Evolutionary conservation across 805 yeast genomes (phyloP).

Genomic region (Ogataea pilisensis): DNA sequence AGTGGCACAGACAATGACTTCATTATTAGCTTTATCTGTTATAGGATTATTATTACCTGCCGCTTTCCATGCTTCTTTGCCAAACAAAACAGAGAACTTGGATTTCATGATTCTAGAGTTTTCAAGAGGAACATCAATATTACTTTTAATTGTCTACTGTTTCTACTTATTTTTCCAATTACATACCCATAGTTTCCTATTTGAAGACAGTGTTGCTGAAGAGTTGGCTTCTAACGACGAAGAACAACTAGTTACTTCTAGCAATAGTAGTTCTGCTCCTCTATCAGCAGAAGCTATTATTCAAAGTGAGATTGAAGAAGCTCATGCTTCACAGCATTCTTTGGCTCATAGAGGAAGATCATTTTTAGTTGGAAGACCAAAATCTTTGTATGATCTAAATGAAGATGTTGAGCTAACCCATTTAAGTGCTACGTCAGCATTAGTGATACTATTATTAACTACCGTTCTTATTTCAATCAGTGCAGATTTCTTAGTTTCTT

Average conservation of each 20-base stretch:
- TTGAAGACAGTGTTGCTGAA: conserved; percentile 56
- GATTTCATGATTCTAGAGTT: conserved; percentile 54
- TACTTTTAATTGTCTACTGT: conserved; percentile 71
- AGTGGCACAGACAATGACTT: conserved; percentile 97
- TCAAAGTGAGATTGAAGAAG: background rate
- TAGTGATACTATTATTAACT: conserved; percentile 52
- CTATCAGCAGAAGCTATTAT: conserved; percentile 2
- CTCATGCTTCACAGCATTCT: conserved; percentile 1
- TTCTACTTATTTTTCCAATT: conserved; percentile 84
- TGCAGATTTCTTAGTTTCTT: conserved; percentile 91
- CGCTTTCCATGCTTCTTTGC: conserved; percentile 85
- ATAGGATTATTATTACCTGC: conserved; percentile 92
- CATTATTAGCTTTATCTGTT: conserved; percentile 85
- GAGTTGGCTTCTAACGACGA: conserved; percentile 36
- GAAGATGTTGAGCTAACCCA: conserved; percentile 30
- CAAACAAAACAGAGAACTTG: conserved; percentile 27
- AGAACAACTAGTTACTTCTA: conserved; percentile 3
- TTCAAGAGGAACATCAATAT: conserved; percentile 82
- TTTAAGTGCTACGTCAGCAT: conserved; percentile 50
- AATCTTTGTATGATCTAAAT: conserved; percentile 24
- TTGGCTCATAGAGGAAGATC: conserved; percentile 22
- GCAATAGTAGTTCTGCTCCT: background rate
- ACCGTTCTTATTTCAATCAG: conserved; percentile 82
- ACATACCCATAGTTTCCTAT: conserved; percentile 74
- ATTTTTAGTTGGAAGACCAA: conserved; percentile 26